Percentiles rank a stretch among this genome's conserved stretches.
phyloP scores from a whole-genome alignment of 805 yeast genomes.

The Pichia californica region DNA sequence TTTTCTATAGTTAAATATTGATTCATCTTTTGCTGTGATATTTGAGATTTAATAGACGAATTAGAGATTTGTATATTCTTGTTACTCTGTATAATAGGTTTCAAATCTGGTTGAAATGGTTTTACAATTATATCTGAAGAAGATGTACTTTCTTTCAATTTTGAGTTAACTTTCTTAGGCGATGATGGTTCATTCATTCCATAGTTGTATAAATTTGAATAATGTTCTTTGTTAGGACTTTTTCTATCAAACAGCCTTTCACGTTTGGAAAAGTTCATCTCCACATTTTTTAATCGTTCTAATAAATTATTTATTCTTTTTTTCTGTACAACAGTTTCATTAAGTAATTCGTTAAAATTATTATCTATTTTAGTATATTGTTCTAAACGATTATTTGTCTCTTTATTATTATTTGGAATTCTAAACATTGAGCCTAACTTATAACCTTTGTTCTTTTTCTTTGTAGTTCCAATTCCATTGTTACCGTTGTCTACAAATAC shows the following conservation, averaged over 20 bases:
- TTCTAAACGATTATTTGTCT: not conserved
- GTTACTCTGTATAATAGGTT: not conserved
- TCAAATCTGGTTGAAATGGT: not conserved
- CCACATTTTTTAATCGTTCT: conserved; percentile 28
- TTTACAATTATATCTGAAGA: not conserved
- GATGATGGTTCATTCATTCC: conserved; percentile 16
- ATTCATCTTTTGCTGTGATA: conserved; percentile 17
- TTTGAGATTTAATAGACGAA: conserved; percentile 2
- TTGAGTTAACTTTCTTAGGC: not conserved
- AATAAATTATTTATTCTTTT: conserved; percentile 22
- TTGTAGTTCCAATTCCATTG: not conserved
- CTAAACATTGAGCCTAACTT: conserved; percentile 2
- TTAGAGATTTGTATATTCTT: not conserved
- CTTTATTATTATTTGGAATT: not conserved
- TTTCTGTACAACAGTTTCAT: conserved; percentile 12
- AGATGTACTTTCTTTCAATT: not conserved
- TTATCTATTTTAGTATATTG: conserved; percentile 5
- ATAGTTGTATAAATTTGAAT: conserved; percentile 32
- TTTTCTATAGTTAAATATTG: conserved; percentile 24
- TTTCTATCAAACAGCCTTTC: conserved; percentile 32
- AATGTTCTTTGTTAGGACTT: conserved; percentile 38
- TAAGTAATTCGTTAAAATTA: conserved; percentile 3
- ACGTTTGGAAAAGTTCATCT: conserved; percentile 29
- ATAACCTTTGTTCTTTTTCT: not conserved
- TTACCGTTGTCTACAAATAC: not conserved